Evolutionary conservation across 2,329 filamentous ascomycete genomes (phyloP), one percentile per base, ranked within the genome.

Genomic region (Microsporum canis): DNA sequence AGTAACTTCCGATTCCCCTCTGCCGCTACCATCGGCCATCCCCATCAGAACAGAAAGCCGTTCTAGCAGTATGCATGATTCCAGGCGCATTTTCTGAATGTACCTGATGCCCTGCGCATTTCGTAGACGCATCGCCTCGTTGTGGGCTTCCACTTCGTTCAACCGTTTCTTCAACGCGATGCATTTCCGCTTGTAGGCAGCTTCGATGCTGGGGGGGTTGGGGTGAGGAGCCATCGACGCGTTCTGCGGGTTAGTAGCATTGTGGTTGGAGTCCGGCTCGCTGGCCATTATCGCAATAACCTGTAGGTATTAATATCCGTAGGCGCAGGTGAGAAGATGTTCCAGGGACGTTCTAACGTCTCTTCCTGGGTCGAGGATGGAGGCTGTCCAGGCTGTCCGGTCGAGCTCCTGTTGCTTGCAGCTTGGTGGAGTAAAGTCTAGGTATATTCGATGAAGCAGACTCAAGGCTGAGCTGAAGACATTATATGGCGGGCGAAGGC

Each of bases 121-220:
- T 58, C 90, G 88, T 59, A 89, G 79, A 60, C 89, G 84, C 55
- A 89, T 87, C 61, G 88, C 83, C 68, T 96, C 91, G 73, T 96
- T 96, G 70, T 90, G 87, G 63, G 90, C 86, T 73, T 97, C 91
- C 68, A 97, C 89, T 73, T 96, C 91, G 72, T 86, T 88, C 65
- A 94, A 89, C 63, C 94, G 88, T 68, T 89, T 88, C 77, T 95
- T 95, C 27, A 99, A 83, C 68, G 95, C 88, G 71, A 96, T 90
- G 75, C 92, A 97, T 84, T 99, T 97, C 66, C 89, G 85, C 69
- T 94, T 91, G 76, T 97, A 99, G 58, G 92, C 91, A 72, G 92
- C 88, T 76, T 99, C 92, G 65, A 97, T 91, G 14, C 91, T 95
- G 14, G 94, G 92, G 23, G 92, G 90, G 61, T 86, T 82, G 10